A percentile compares a stretch with the other conserved stretches of the same genome.
Conservation (phyloP, 805 yeast species). For the Zygosaccharomyces siamensis region DNA sequence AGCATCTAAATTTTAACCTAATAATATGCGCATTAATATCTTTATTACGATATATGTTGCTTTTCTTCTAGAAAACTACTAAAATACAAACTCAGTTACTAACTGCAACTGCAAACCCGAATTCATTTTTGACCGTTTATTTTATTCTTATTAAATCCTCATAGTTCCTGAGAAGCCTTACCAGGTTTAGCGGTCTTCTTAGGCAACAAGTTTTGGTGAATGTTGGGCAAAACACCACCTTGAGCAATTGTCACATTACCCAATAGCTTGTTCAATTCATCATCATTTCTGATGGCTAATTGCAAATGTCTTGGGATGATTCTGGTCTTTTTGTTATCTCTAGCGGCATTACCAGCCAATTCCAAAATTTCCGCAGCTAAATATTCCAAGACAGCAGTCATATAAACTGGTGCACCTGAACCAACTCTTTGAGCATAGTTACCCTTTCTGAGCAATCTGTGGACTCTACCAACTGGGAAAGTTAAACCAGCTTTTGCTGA, state of each 20-base stretch:
- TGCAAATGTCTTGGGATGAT: slow-evolving; percentile 96
- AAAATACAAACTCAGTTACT: slow-evolving; percentile 1
- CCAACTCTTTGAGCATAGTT: slow-evolving; percentile 96
- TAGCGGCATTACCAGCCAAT: slow-evolving; percentile 95
- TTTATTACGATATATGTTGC: slow-evolving; percentile 1
- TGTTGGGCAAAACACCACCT: slow-evolving; percentile 97
- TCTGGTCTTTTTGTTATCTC: slow-evolving; percentile 97
- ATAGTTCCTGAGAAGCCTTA: slow-evolving; percentile 59
- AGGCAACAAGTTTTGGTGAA: slow-evolving; percentile 83
- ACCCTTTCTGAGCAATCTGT: slow-evolving; percentile 89
- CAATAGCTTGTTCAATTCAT: slow-evolving; percentile 87
- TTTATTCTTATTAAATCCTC: slow-evolving; percentile 14
- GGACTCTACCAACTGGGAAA: slow-evolving; percentile 98
- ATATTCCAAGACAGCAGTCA: slow-evolving; percentile 92
- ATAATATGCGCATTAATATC: background rate
- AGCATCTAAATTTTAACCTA: slow-evolving; percentile 28
- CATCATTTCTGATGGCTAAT: slow-evolving; percentile 96
- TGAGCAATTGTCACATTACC: slow-evolving; percentile 91
- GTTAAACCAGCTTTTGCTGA: slow-evolving; percentile 95
- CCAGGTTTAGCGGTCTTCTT: slow-evolving; percentile 54
- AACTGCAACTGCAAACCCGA: slow-evolving; percentile 1
- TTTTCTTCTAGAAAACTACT: background rate
- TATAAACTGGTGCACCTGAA: slow-evolving; percentile 96
- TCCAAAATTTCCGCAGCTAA: slow-evolving; percentile 94
- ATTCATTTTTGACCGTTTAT: background rate